phyloP scores from a whole-genome alignment of 768 basidiomycete species.

The Gautieria morchelliformis region DNA sequence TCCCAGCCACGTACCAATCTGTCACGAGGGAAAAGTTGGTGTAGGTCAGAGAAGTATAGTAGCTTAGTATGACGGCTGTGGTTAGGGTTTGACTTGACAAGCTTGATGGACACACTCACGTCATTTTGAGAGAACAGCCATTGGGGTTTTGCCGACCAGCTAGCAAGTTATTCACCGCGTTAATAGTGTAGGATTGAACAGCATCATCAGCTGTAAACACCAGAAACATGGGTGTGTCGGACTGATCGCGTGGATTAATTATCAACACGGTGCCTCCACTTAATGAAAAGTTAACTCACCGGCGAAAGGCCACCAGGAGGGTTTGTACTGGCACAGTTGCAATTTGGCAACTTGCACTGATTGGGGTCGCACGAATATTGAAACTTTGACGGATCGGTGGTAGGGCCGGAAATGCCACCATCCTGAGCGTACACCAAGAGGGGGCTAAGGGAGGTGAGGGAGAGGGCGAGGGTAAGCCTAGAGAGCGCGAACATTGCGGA shows the following conservation, averaged over 20 bases:
- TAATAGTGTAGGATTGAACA: constrained; percentile 65
- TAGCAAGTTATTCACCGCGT: constrained; percentile 66
- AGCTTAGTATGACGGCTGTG: background rate
- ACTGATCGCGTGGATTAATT: constrained; percentile 23
- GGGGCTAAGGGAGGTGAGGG: background rate
- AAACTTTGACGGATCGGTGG: constrained; percentile 41
- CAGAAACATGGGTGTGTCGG: constrained; percentile 54
- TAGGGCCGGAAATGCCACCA: constrained; percentile 44
- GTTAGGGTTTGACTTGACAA: background rate
- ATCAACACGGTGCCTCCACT: constrained; percentile 12
- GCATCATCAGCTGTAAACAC: constrained; percentile 75
- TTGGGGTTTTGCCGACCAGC: constrained; percentile 69
- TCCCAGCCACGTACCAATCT: constrained; percentile 76
- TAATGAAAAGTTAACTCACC: constrained; percentile 29
- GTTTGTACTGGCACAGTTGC: constrained; percentile 62
- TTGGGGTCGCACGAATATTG: constrained; percentile 63
- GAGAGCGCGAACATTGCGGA: background rate
- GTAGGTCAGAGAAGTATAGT: constrained; percentile 34
- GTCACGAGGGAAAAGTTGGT: constrained; percentile 71
- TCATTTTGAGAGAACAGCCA: constrained; percentile 66
- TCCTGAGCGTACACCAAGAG: constrained; percentile 30
- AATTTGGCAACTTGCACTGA: constrained; percentile 58
- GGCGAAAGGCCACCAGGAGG: constrained; percentile 64
- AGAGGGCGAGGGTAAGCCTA: background rate
- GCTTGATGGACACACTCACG: constrained; percentile 26